Evolutionary conservation across 257 asterid species (phyloP), one percentile per base, ranked within the genome.

Genomic region (Prunella vulgaris): DNA sequence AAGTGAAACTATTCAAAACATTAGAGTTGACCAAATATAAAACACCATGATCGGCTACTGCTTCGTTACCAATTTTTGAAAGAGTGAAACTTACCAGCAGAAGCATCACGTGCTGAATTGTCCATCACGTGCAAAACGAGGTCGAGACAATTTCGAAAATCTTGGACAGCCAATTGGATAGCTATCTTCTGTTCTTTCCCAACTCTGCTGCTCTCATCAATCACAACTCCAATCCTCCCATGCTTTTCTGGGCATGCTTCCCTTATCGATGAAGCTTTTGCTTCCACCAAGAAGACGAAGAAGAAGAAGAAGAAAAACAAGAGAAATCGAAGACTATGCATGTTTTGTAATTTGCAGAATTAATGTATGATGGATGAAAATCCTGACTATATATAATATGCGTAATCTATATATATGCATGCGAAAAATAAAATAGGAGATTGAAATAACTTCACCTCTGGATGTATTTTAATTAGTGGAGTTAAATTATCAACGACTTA

Each of bases 151-250:
- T 9, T 67, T 56, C 12, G 72, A 25, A 75, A 77, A 71, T 88
- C 86, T 17, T 62, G 18, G 24, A 74, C 78, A n/a, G 89, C 92
- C 74, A 85, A 24, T 33, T 84, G 82, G 77, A 84, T 64, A 49
- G 84, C 95, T 28, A 79, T 44, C 68, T 66, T 85, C 61, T 85
- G 87, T 84, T 87, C 89, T 62, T 70, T 87, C 6, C 95, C 89
- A 7, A 79, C 69, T 10, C 87, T 65, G 22, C 80, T 69, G 0
- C 61, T 75, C 60, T 54, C 66, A 64, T 87, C 91, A 25, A 83
- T 54, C 7, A 87, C 78, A 4, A 70, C 83, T 6, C 84, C 92
- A 6, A 85, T 68, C 28, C 73, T 63, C 8, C 6, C 8, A 22
- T 69, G 10, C 35, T 28, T 17, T n/a, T 15, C 54, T 1, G 15